Evolutionary conservation across 192 early-diverging fungal genomes (phyloP), one percentile per base, ranked within the genome.

Genomic region (Linnemannia zychae): DNA sequence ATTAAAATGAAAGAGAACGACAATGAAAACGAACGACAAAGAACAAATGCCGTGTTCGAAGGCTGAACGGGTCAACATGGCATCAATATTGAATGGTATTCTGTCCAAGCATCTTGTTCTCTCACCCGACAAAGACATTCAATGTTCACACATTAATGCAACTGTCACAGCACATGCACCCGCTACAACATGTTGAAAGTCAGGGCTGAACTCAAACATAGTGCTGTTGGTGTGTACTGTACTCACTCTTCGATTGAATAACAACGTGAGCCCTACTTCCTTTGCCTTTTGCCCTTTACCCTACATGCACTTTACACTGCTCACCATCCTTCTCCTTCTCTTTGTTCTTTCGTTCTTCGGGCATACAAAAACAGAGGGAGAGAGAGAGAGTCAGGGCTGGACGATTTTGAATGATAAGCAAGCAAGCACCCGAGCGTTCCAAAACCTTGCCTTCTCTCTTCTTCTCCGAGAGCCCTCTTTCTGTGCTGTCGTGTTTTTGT

Each of bases 401-500:
- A 63, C 31, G 57, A 63, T 63, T 33, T 63, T 28, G 3, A 63
- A 31, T 63, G 57, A 63, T 57, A 57, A 57, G 53, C n/a, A n/a
- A n/a, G 24, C 24, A 31, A 31, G 28, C 13, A 63, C 57, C 57
- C 57, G 11, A 63, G 57, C 57, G 57, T 63, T 44, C 57, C 57
- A 63, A n/a, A n/a, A 60, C 53, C 24, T 28, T 28, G 53, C 57
- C 57, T 31, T 12, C 52, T 22, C 31, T 63, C 57, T 63, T 63
- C 57, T 31, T 60, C 7, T 63, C 31, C 57, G 57, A 63, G 57
- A 63, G 57, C 57, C 57, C 57, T 63, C 57, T 24, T 63, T 63
- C 24, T 63, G 57, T 33, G 31, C 31, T 1, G n/a, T 63, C 15
- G 24, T 63, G 28, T 63, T 63, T 49, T 63, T 63, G 57, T 63